phyloP scores from a whole-genome alignment of 2,329 filamentous ascomycete genomes.

The Volutella citrinella region DNA sequence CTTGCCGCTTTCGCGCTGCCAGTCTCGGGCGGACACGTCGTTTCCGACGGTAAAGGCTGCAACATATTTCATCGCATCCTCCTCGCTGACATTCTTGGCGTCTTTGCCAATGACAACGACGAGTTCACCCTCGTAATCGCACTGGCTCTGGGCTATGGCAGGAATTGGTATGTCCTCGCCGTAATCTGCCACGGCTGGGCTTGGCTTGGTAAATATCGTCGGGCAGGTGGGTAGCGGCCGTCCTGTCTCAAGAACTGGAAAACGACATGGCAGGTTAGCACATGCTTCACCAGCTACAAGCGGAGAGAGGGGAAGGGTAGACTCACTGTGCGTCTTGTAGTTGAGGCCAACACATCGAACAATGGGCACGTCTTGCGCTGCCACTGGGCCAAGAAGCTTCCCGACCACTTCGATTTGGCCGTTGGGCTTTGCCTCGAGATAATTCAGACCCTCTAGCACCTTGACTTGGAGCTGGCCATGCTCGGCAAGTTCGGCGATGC shows the following conservation, averaged over 20 bases:
- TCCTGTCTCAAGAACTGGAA: conserved; percentile 3
- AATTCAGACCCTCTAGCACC: too few relatives aligned
- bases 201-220: conserved; percentile 19
- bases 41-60: conserved; percentile 57
- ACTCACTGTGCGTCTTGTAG: conserved; percentile 18
- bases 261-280: not conserved
- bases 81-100: conserved; percentile 45
- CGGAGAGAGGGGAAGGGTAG: too few relatives aligned
- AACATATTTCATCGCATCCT: conserved; percentile 47
- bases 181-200: conserved; percentile 11
- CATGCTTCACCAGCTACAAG: too few relatives aligned
- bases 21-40: conserved; percentile 47
- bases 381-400: conserved; percentile 46
- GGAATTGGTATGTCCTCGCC: conserved; percentile 28
- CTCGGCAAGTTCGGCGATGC: too few relatives aligned
- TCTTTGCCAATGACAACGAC: conserved; percentile 46
- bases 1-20: conserved; percentile 51
- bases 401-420: too few relatives aligned
- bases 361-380: conserved; percentile 28
- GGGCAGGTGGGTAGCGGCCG: conserved; percentile 6
- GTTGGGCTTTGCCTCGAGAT: too few relatives aligned
- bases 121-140: conserved; percentile 52
- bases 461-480: too few relatives aligned
- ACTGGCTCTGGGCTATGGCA: conserved; percentile 34
- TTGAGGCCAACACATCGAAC: conserved; percentile 20